phyloP scores from a whole-genome alignment of 2,329 filamentous ascomycete species.

The Fusarium albidum region DNA sequence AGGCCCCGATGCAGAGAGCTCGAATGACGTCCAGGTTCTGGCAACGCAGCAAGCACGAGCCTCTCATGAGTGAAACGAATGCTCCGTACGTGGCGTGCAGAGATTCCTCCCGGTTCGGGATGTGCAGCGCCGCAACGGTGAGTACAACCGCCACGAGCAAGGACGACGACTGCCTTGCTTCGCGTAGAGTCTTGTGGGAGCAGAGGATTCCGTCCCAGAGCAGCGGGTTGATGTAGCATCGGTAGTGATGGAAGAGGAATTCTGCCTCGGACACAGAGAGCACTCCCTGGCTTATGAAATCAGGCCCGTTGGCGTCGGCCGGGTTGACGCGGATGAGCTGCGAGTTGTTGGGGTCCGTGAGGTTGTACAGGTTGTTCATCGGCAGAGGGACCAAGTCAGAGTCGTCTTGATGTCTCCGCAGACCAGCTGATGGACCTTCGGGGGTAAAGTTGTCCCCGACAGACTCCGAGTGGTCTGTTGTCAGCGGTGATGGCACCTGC shows the following conservation, averaged over 20 bases:
- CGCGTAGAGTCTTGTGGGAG: constrained; percentile 23
- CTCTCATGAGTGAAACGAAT: neutral
- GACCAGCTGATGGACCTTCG: neutral
- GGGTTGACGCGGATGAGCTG: constrained; percentile 1
- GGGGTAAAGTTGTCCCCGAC: neutral
- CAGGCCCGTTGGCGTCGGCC: constrained; percentile 9
- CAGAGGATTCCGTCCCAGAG: constrained; percentile 31
- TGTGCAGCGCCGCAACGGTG: constrained; percentile 33
- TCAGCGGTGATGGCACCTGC: neutral
- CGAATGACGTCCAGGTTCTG: constrained; percentile 48
- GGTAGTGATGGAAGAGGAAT: constrained; percentile 32
- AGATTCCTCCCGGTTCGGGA: neutral
- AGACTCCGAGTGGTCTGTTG: neutral
- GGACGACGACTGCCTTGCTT: constrained; percentile 31
- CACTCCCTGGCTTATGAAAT: constrained; percentile 32
- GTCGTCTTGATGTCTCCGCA: neutral
- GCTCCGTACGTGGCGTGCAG: neutral
- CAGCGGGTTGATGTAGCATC: constrained; percentile 29
- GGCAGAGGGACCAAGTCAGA: neutral
- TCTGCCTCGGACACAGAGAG: constrained; percentile 29
- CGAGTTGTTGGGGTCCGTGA: neutral
- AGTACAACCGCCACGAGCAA: constrained; percentile 30
- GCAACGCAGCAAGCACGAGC: neutral
- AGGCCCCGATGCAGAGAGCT: constrained; percentile 48
- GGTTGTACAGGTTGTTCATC: constrained; percentile 5